Conservation (phyloP, 148 eudicot species). For the Pharnaceum exiguum region DNA sequence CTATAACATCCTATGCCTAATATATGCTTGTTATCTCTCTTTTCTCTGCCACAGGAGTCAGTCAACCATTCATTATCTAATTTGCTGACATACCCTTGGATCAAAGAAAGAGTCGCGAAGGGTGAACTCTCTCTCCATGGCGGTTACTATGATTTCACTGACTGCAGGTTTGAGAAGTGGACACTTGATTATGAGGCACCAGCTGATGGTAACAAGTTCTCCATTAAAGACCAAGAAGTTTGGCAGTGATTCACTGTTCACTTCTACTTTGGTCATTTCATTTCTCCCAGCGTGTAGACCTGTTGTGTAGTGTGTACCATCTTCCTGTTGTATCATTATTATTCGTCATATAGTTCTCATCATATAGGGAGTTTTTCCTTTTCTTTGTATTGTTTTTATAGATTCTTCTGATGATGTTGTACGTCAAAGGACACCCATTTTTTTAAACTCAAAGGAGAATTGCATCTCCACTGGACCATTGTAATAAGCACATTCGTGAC, state of each 20-base stretch:
- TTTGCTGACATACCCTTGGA: constrained; percentile 96
- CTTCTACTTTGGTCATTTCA: neutral
- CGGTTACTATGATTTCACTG: constrained; percentile 78
- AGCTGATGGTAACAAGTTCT: constrained; percentile 22
- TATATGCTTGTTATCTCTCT: neutral
- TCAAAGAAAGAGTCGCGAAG: constrained; percentile 65
- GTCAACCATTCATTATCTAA: constrained; percentile 65
- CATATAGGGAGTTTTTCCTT: too few species aligned
- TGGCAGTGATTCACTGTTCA: constrained; percentile 42
- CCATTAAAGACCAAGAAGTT: constrained; percentile 54
- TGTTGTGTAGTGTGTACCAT: too few species aligned
- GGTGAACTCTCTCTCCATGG: constrained; percentile 79
- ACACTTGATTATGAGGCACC: constrained; percentile 54
- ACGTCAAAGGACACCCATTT: too few species aligned
- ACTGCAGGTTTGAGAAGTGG: constrained; percentile 96
- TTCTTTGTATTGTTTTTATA: too few species aligned
- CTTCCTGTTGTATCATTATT: too few species aligned
- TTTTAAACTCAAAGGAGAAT: too few species aligned
- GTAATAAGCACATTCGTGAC: too few species aligned
- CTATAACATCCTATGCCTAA: neutral
- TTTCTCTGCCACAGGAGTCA: constrained; percentile 54
- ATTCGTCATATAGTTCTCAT: too few species aligned
- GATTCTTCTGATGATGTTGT: too few species aligned
- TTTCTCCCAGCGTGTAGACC: neutral
- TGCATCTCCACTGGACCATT: too few species aligned